These are phyloP conservation scores for Candida nitratophila DNA, from an alignment of 805 yeast species.

Conservation along the genomic window DNA sequence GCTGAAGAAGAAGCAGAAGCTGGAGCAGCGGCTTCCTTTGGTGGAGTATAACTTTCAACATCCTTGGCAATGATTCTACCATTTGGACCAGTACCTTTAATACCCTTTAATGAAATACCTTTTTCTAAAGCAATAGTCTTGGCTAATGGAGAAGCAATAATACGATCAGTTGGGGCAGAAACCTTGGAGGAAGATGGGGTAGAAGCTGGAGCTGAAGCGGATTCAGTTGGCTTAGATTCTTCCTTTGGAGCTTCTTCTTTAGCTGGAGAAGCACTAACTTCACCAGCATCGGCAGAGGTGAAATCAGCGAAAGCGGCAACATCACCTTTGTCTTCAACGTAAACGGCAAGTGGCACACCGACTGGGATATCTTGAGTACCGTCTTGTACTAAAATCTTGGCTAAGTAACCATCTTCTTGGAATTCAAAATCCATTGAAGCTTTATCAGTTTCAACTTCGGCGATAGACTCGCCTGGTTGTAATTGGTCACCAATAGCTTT, in stretches of 20 bases:
- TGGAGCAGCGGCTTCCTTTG: slow-evolving; percentile 31
- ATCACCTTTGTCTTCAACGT: slow-evolving; percentile 79
- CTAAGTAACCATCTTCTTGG: slow-evolving; percentile 93
- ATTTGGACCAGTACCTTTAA: slow-evolving; percentile 90
- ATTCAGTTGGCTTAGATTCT: slow-evolving; percentile 22
- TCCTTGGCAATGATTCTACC: slow-evolving; percentile 93
- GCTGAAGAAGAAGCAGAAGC: slow-evolving; percentile 33
- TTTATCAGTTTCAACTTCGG: slow-evolving; percentile 96
- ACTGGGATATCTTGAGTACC: slow-evolving; percentile 90
- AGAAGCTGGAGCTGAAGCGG: slow-evolving; percentile 24
- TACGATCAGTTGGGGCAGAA: slow-evolving; percentile 50
- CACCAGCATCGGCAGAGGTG: slow-evolving; percentile 76
- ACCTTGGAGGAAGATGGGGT: slow-evolving; percentile 29
- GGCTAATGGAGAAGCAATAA: slow-evolving; percentile 92
- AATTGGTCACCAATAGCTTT: slow-evolving; percentile 85
- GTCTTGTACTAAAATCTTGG: slow-evolving; percentile 75
- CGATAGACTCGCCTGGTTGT: slow-evolving; percentile 87
- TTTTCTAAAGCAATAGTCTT: slow-evolving; percentile 87
- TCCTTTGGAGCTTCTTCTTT: slow-evolving; percentile 16
- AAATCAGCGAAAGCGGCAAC: slow-evolving; percentile 85
- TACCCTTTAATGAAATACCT: slow-evolving; percentile 78
- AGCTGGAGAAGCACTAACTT: slow-evolving; percentile 34
- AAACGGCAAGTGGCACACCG: slow-evolving; percentile 94
- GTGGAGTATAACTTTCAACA: slow-evolving; percentile 59
- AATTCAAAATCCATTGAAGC: slow-evolving; percentile 98